Percentiles rank a stretch among this genome's conserved stretches.
Conservation (phyloP, 140 eudicot genomes). For the Senecio squalidus region DNA sequence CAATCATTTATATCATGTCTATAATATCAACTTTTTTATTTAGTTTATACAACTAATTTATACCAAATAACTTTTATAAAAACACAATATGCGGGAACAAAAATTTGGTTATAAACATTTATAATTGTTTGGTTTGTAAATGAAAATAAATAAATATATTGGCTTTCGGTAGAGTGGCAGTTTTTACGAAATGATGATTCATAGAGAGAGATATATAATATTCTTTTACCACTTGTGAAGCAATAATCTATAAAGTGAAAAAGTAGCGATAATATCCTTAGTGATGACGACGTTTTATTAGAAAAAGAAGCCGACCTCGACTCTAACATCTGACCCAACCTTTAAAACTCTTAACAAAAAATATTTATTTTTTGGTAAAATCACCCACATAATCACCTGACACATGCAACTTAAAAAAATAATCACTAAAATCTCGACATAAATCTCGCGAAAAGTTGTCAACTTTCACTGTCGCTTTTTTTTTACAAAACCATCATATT, state of each 20-base stretch:
- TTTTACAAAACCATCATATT: no score
- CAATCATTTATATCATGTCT: no score
- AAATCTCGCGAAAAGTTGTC: no score
- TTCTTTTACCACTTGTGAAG: slow-evolving; percentile 59
- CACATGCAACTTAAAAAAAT: no score
- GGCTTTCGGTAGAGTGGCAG: neutral
- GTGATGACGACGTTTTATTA: slow-evolving; percentile 33
- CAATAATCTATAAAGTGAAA: slow-evolving; percentile 30
- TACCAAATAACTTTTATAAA: no score
- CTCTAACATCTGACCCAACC: slow-evolving; percentile 35
- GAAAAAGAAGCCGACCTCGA: slow-evolving; percentile 34
- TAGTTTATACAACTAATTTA: no score
- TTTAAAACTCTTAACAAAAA: neutral
- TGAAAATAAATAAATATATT: no score
- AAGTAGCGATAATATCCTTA: slow-evolving; percentile 21
- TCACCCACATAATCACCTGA: no score
- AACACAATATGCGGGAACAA: no score
- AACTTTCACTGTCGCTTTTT: no score
- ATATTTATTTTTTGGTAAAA: neutral
- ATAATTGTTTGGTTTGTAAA: neutral
- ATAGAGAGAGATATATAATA: slow-evolving; percentile 17
- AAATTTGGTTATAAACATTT: neutral
- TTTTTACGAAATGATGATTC: slow-evolving; percentile 3
- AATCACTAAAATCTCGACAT: no score
- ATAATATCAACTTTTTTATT: no score